Evolutionary conservation across 306 rosid genomes (phyloP), one percentile per base, ranked within the genome.

Genomic region (Dryas alaskensis): DNA sequence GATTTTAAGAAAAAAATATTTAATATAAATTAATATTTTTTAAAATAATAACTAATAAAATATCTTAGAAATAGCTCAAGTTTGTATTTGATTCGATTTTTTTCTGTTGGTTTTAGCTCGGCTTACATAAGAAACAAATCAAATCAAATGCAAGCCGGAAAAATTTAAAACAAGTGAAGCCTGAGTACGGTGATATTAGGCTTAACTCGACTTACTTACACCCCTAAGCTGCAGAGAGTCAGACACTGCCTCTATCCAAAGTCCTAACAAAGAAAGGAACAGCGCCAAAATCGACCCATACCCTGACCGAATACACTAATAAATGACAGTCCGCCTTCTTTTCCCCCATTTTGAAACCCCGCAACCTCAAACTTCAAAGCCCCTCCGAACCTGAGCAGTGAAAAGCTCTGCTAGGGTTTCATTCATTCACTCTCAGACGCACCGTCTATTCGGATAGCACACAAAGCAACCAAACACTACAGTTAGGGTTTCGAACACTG

Each of bases 351-450:
- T 62, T 4, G n/a, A n/a, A 62, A 14, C 48, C 2, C 25, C 5
- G 67, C 67, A 4, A 60, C 7, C 22, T 8, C 12, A 37, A 13
- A 5, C 17, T 13, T 13, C 19, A 14, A 40, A 54, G 8, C 16
- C 40, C 19, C 16, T 44, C 42, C 19, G 17, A 47, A 47, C 60
- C 5, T 39, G 7, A 25, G 39, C 47, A 10, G 53, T 17, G 16
- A 31, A 59, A 73, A 53, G 42, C 58, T 65, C 10, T 10, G 65
- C 40, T 75, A 53, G 72, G 58, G 72, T 75, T 65, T 62, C 4
- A 4, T 11, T 73, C 58, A 10, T 27, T 27, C 31, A 53, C 45
- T 50, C 5, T 1, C 10, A 17, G 22, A 47, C 14, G 7, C 77
- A 2, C 70, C 1, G 44, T 31, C 51, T 40, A 17, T 3, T 69